phyloP scores from a whole-genome alignment of 2,329 filamentous ascomycete genomes.

The Fusarium devonianum region DNA sequence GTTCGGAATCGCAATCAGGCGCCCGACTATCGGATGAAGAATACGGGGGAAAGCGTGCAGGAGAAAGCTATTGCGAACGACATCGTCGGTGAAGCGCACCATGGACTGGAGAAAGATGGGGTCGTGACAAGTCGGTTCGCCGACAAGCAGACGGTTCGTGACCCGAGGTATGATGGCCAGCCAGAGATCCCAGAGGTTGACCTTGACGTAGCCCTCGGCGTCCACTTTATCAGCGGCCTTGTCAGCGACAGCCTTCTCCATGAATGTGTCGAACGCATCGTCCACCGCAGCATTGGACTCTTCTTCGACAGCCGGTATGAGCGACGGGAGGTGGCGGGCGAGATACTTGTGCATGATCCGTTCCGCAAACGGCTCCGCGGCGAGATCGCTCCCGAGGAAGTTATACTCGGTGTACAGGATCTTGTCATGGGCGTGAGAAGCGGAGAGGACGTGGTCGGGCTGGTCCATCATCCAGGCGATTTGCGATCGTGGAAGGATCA shows the following conservation, averaged over 20 bases:
- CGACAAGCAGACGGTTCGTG: slow-evolving; percentile 55
- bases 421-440: slow-evolving; percentile 51
- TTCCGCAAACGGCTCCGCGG: slow-evolving; percentile 50
- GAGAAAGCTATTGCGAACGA: slow-evolving; percentile 54
- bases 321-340: slow-evolving; percentile 48
- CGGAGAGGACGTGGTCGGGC: slow-evolving; percentile 53
- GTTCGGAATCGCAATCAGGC: slow-evolving; percentile 54
- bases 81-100: slow-evolving; percentile 57
- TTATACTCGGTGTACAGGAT: slow-evolving; percentile 51
- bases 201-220: slow-evolving; percentile 46
- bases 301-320: slow-evolving; percentile 52
- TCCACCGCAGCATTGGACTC: slow-evolving; percentile 49
- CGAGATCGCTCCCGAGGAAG: slow-evolving; percentile 49
- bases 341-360: slow-evolving; percentile 55
- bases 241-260: slow-evolving; percentile 9
- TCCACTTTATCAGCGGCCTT: slow-evolving; percentile 32
- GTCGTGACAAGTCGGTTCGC: slow-evolving; percentile 50
- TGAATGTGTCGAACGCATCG: slow-evolving; percentile 43
- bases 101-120: slow-evolving; percentile 55
- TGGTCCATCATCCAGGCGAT: slow-evolving; percentile 56
- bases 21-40: slow-evolving; percentile 58
- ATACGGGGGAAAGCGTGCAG: slow-evolving; percentile 56
- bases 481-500: slow-evolving; percentile 54
- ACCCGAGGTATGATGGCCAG: slow-evolving; percentile 52
- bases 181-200: slow-evolving; percentile 56